Base-by-base conservation (phyloP, 495 filamentous ascomycete species). In the Penicilliopsis zonata region DNA sequence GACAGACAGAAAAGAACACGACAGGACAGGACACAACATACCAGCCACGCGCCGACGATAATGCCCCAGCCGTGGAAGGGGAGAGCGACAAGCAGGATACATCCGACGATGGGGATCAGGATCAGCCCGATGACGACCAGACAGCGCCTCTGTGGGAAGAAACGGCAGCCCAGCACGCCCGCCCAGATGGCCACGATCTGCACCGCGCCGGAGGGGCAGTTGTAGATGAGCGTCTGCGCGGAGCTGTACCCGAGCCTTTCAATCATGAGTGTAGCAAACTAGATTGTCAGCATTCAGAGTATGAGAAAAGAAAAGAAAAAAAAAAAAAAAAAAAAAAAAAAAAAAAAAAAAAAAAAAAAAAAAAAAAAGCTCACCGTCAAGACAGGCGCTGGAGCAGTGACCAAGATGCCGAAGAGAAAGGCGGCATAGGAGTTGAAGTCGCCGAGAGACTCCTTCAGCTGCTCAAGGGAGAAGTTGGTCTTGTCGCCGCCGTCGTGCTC, bases 401-500 rank as follows among this genome's bases (percentile, higher is more conserved):
- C 40, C 13, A 51, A 31, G 6, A 53, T 38, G 44, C 72, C 77
- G 40, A 77, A 67, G 19, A 70, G 45, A 24, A 68, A 69, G n/a
- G 78, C 59, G 1, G 72, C 57, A 57, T 67, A 78, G 12, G 73
- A 49, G 42, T 78, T 80, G 20, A 64, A 43, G 42, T 82, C 77
- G 3, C 60, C 9, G 9, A 69, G 18, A 1, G 71, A 57, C 39
- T 80, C 78, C 17, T 42, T 52, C 4, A 78, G 46, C 44, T 81
- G 77, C 19, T 54, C 43, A 7, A 43, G 37, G 33, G 76, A 78
- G 38, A 80, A 52, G 14, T 54, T 50, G 3, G 65, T 66, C 31
- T 71, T 72, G 48, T 78, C 73, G 14, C 76, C 62, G 14, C 74
- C 75, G 1, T 74, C 75, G 30, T 65, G 61, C 34, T 78, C 74